Evolutionary conservation across 805 yeast species (phyloP), one percentile per base, ranked within the genome.

Genomic region (Novakomyces olei): DNA sequence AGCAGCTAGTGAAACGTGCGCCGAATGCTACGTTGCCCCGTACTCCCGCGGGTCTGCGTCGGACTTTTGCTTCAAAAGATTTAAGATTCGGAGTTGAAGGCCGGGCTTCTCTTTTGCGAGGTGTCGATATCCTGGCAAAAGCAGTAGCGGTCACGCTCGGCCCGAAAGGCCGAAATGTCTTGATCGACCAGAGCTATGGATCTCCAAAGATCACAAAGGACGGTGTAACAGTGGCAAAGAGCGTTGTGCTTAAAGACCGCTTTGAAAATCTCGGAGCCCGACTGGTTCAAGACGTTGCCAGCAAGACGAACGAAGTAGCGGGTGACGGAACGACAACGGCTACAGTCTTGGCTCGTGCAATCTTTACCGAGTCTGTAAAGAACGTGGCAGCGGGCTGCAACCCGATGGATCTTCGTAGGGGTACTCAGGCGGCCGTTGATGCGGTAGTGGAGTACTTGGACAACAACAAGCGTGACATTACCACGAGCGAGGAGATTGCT

Each of bases 271-370:
- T 88, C 64, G 98, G 98, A 38, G 94, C 94, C 36, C 79, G 78
- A 61, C 65, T 85, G 43, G 61, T 85, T 49, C 95, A 83, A 60
- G 96, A 88, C 53, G 95, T 88, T 38, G 94, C 96, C 27, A 72
- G 91, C 45, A 85, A 78, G 68, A 83, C 98, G 48, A 88, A 88
- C 57, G 94, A 85, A 57, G 67, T 76, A 46, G 95, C 96, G 39
- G 98, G 98, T 60, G 98, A 85, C 49, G 98, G 98, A 58, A 85
- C 98, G 42, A 85, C 98, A 25, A 75, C 92, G 29, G 95, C 96
- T 45, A 88, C 96, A 31, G 92, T 85, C 35, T 65, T 85, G 45
- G 96, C 95, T 44, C 77, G 92, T 57, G 75, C 93, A 37, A 85
- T 85, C 45, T 79, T 85, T 63, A 73, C 92, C 38, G 95, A 88